phyloP scores from a whole-genome alignment of 2,329 filamentous ascomycete species.

The Nectriaceae sp. region DNA sequence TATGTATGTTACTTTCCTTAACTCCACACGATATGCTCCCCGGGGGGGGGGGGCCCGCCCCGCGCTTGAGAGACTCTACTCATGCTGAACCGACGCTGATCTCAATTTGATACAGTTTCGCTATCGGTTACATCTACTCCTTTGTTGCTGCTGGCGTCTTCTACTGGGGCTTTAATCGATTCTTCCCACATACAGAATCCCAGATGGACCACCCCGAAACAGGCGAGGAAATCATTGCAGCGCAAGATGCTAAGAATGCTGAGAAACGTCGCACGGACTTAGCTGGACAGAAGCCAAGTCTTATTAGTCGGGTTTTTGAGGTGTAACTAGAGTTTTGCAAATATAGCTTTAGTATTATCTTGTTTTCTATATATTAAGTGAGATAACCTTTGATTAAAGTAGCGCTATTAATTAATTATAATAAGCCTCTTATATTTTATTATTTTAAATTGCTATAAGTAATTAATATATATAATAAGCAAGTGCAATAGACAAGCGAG shows the following conservation, averaged over 20 bases:
- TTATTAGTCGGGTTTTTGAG: not conserved
- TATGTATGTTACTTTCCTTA: not conserved
- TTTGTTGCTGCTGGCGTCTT: not conserved
- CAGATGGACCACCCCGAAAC: not conserved
- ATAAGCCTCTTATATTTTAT: no score
- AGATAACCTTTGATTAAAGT: no score
- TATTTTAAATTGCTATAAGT: not conserved
- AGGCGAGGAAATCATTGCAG: not conserved
- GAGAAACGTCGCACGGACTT: not conserved
- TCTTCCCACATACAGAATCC: not conserved
- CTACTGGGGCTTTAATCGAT: not conserved
- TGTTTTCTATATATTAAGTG: not conserved
- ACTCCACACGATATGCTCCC: no score
- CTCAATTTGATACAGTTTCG: not conserved
- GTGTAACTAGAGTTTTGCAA: not conserved
- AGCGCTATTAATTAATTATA: not conserved
- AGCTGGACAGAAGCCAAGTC: not conserved
- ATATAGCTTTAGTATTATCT: not conserved
- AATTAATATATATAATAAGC: not conserved
- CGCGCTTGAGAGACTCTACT: no score
- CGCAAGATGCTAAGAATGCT: not conserved
- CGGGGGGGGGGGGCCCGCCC: no score
- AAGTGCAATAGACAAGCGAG: no score
- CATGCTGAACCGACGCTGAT: not conserved
- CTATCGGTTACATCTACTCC: not conserved